phyloP scores from a whole-genome alignment of 495 filamentous ascomycete species.

The Xylaria acuta region DNA sequence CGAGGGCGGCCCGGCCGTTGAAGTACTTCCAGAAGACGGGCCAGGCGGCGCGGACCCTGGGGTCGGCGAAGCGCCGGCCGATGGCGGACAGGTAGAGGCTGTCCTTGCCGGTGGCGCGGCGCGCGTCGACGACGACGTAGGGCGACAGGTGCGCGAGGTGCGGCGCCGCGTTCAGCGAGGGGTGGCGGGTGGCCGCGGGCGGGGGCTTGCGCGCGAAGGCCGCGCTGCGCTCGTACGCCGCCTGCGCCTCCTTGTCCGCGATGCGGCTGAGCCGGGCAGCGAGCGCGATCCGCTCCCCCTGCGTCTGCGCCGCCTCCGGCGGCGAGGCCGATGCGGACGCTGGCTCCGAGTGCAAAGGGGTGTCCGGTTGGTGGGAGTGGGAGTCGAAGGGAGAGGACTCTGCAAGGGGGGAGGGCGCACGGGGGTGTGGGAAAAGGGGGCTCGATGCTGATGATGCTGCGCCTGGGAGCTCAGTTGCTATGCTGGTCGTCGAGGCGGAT shows the following conservation, averaged over 20 bases:
- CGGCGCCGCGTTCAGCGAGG: conserved; percentile 53
- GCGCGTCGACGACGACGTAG: conserved; percentile 62
- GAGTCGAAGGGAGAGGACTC: conserved; percentile 20
- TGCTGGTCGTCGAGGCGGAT: conserved; percentile 8
- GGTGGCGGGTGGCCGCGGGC: conserved; percentile 54
- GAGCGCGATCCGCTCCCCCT: conserved; percentile 53
- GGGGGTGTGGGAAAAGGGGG: not conserved
- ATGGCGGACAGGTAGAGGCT: conserved; percentile 78
- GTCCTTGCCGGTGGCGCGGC: conserved; percentile 64
- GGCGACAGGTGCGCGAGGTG: conserved; percentile 55
- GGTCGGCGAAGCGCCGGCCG: conserved; percentile 60
- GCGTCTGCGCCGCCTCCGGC: conserved; percentile 33
- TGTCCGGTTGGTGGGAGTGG: conserved; percentile 35
- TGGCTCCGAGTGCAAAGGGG: conserved; percentile 37
- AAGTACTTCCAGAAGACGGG: conserved; percentile 77
- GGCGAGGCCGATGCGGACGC: conserved; percentile 14
- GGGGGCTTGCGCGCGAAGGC: conserved; percentile 52
- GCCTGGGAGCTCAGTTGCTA: not conserved
- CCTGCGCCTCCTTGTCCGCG: conserved; percentile 51
- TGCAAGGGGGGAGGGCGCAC: not conserved
- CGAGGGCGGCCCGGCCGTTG: conserved; percentile 84
- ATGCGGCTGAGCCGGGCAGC: conserved; percentile 60
- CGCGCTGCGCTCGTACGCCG: conserved; percentile 53
- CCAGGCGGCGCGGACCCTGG: conserved; percentile 54
- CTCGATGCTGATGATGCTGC: not conserved